These are phyloP conservation scores for Eucalyptus cloeziana DNA, from an alignment of 345 rosid species.

Conservation along the genomic window DNA sequence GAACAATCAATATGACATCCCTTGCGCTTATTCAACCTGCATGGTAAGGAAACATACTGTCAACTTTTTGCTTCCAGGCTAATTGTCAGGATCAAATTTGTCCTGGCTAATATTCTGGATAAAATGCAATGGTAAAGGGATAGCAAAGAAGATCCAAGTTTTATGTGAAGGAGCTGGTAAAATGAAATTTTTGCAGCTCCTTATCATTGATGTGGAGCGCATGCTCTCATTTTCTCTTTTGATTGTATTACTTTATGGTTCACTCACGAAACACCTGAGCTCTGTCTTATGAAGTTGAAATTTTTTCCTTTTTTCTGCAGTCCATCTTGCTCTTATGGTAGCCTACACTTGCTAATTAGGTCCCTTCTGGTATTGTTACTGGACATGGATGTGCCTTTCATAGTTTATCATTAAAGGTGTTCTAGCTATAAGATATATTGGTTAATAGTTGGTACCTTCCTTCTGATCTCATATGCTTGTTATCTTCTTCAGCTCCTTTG, in stretches of 20 bases:
- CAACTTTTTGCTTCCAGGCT: neutral
- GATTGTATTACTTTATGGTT: neutral
- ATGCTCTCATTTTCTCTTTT: neutral
- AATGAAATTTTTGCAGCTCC: neutral
- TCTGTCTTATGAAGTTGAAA: neutral
- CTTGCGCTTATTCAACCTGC: neutral
- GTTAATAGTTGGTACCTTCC: neutral
- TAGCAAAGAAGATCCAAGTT: neutral
- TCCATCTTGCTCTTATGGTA: neutral
- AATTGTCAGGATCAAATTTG: neutral
- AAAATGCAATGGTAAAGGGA: neutral
- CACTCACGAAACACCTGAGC: neutral
- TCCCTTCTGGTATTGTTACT: neutral
- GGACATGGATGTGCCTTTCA: neutral
- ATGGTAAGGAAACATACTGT: neutral
- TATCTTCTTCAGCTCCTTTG: conserved; percentile 64
- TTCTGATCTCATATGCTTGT: neutral
- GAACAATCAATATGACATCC: neutral
- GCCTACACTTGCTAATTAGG: neutral
- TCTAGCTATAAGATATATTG: neutral
- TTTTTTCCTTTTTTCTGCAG: neutral
- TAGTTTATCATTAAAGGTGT: neutral
- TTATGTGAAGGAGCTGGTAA: neutral
- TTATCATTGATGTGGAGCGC: neutral
- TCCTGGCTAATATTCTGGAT: neutral